Base-by-base conservation (phyloP, 169 alveolate genomes). In the Cryptosporidium ryanae region DNA sequence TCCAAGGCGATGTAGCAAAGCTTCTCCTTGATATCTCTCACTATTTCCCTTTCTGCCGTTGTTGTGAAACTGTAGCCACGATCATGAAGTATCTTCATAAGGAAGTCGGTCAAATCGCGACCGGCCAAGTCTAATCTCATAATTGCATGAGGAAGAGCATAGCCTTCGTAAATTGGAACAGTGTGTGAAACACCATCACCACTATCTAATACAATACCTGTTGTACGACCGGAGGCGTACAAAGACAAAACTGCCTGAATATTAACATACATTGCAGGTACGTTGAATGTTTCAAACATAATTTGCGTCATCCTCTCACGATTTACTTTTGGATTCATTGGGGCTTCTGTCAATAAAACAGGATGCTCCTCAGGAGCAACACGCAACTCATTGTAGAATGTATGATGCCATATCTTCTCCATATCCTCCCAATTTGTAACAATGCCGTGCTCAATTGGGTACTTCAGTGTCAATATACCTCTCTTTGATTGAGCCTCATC, bases 121-220 rank as follows among this genome's bases (percentile, higher is more conserved):
- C 99, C 99, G 15, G 99, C 99, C 81, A 98, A 92, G 76, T 96
- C 98, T 59, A 97, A 92, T 59, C 98, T 93, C 94, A 93, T 91
- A 82, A 98, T 96, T 10, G 99, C 99, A 71, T 96, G 96, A 29
- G 99, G 99, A 57, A 98, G 95, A 43, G 99, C 98, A 90, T 97
- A 98, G 32, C 99, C 99, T 90, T 98, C 99, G 91, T 97, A 97
- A 70, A 98, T 97, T n/a, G 99, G 99, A 52, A 97, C 99, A 38
- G 99, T 97, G 94, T 97, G 99, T 17, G 99, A 93, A 15, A 97
- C 99, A 64, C 99, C 99, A 81, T 98, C 99, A 23, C 99, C 99
- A 38, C 98, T 94, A 92, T 98, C 99, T 66, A 98, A 92, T 49
- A 98, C 99, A 54, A 97, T 96, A 90, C 99, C 99, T 63, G 99